Conservation (phyloP, 805 yeast genomes). For the Suhomyces tanzawaensis region DNA sequence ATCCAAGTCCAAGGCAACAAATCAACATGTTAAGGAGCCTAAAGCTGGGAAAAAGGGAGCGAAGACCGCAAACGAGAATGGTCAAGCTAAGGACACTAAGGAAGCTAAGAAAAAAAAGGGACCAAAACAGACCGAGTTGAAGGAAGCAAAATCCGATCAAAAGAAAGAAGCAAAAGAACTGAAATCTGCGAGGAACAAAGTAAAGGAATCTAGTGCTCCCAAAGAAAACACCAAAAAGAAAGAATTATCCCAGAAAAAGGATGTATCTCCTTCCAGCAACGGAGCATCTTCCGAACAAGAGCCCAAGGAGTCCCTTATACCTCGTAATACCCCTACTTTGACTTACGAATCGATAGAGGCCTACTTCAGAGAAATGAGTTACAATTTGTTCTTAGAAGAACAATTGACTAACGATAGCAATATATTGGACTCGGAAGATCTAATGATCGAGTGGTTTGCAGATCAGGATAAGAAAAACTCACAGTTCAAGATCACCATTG, state of each 20-base stretch:
- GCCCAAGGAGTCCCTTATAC: background rate
- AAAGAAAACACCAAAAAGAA: background rate
- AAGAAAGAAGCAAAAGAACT: background rate
- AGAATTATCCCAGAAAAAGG: background rate
- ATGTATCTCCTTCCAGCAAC: background rate
- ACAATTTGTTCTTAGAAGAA: constrained; percentile 63
- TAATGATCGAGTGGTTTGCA: constrained; percentile 51
- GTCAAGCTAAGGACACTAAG: background rate
- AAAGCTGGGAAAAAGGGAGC: background rate
- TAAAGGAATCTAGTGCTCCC: too few relatives aligned
- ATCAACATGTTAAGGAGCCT: background rate
- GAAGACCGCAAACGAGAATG: background rate
- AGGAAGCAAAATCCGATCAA: constrained; percentile 1
- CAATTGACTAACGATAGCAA: constrained; percentile 42
- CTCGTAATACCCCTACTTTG: constrained; percentile 34
- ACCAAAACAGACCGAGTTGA: background rate
- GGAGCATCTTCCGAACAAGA: background rate
- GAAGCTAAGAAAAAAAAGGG: background rate
- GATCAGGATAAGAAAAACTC: constrained; percentile 42
- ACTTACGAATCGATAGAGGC: constrained; percentile 48
- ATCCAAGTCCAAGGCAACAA: background rate
- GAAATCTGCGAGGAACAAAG: background rate
- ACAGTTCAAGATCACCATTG: constrained; percentile 42
- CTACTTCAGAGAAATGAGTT: constrained; percentile 59
- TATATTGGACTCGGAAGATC: constrained; percentile 35